Conservation (phyloP, 805 yeast species). For the Millerozyma acaciae region DNA sequence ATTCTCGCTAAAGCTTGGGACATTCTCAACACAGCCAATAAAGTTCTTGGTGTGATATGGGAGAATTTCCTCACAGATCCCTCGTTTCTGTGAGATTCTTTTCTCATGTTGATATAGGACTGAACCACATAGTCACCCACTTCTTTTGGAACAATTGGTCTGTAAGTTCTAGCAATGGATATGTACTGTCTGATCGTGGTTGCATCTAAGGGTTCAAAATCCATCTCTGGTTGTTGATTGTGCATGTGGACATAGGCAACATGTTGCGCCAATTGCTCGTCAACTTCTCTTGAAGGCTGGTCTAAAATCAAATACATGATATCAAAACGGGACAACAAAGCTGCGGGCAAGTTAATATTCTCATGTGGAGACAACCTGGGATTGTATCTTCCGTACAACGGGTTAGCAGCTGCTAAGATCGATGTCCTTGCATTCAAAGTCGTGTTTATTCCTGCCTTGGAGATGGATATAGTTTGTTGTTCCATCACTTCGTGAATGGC, state of each 20-base stretch:
- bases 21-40: slow-evolving; percentile 85
- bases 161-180: slow-evolving; percentile 74
- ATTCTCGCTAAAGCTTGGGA: slow-evolving; percentile 93
- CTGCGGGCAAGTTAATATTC: slow-evolving; percentile 95
- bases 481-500: slow-evolving; percentile 99
- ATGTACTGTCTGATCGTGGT: slow-evolving; percentile 81
- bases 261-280: slow-evolving; percentile 85
- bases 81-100: slow-evolving; percentile 79
- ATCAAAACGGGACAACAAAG: slow-evolving; percentile 91
- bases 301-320: slow-evolving; percentile 83
- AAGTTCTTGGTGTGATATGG: slow-evolving; percentile 93
- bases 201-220: slow-evolving; percentile 73
- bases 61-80: slow-evolving; percentile 75
- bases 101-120: slow-evolving; percentile 86
- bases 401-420: slow-evolving; percentile 97
- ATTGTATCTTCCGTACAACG: slow-evolving; percentile 91
- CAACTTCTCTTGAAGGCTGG: slow-evolving; percentile 72
- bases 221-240: slow-evolving; percentile 77
- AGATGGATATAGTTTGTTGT: slow-evolving; percentile 95
- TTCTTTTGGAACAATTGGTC: slow-evolving; percentile 80
- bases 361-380: slow-evolving; percentile 87
- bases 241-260: slow-evolving; percentile 96
- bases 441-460: slow-evolving; percentile 97
- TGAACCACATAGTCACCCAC: slow-evolving; percentile 86
- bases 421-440: slow-evolving; percentile 94